Base-by-base conservation (phyloP, 2,329 filamentous ascomycete species). In the Raffaelea arxii region DNA sequence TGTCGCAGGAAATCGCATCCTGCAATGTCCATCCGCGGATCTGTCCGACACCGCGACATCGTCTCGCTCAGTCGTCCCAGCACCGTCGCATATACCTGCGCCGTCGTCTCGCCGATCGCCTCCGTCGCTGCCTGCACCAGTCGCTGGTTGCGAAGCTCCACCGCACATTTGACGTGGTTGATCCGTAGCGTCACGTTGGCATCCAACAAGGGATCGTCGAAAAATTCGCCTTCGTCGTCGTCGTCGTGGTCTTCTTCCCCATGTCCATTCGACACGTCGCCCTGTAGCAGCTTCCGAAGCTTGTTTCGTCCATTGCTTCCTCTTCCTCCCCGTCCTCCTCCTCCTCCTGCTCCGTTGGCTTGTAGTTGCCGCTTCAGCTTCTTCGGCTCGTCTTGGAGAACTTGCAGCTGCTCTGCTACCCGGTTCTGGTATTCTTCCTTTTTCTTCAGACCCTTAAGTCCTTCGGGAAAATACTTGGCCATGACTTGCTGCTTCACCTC, bases 101-200 rank as follows among this genome's bases (percentile, higher is more conserved):
- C 82, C 1, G 90, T 94, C 2, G 77, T 80, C 36, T 80, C 72
- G 39, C 89, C 86, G 19, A 92, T 74, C 25, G 77, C 72, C 45
- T 84, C 78, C 44, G 80, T 74, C 1, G 81, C 87, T 47, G 89
- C 77, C n/a, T 80, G 72, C 44, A 83, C 78, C 3, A 97, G 78
- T 19, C 80, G 78, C 53, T 82, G 76, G 56, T 88, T 95, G 47
- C 91, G 86, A 52, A 95, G 71, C 43, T 86, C 81, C 10, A 96
- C 86, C 6, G 83, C 71, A 49, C 88, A 86, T 62, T 91, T 94
- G 47, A 90, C 84, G 57, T 87, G 83, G 59, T 95, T 96, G 46
- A 96, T 71, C 24, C 83, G 79, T 42, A 97, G 70, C 30, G 90
- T 74, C 53, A 89, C 70, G 48, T 84, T 77, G 43, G 79, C 75